Base-by-base conservation (phyloP, 2,329 filamentous ascomycete species). In the Fusarium sulawesiense region DNA sequence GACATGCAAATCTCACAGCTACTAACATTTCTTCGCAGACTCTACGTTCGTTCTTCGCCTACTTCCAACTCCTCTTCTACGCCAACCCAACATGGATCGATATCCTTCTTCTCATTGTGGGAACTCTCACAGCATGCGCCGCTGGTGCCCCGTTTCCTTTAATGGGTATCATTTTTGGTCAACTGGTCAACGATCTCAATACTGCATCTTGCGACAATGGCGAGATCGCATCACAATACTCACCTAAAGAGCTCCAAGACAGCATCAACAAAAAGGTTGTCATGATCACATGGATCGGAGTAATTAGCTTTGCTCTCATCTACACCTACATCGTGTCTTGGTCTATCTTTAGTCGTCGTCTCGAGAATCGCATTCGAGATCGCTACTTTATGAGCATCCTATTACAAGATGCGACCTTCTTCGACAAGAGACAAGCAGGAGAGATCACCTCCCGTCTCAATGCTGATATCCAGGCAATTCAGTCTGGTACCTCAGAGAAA, bases 401-500 rank as follows among this genome's bases (percentile, higher is more conserved):
- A 16, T 81, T 84, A 49, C 89, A 91, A 73, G 88, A 91, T 59
- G 84, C 88, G 1, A 81, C 87, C 16, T 91, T 87, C 75, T 91
- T 91, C 74, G 89, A 92, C 72, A 84, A 83, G 16, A 82, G 89
- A 12, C 85, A 87, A 48, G 84, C 88, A 1, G 89, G 89, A 18
- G 88, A 91, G 76, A 86, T 92, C 14, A 85, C 87, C 3, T 87
- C 88, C 11, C 83, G 90, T 20, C 84, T 93, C 45, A 89, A 89
- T 73, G 83, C 84, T 56, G 90, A 92, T 72, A 89, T 92, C 34
- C 86, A 89, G 62, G 86, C 87, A 2, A 88, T 93, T 54, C 90
- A 91, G 73, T 85, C 86, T 0, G 91, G 91, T 16, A 91, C 90
- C 0, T 89, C 88, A 3, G 91, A 92, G 77, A 93, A 93, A 76